Base-by-base conservation (phyloP, 2,329 filamentous ascomycete species). In the Elsinoe perseae region DNA sequence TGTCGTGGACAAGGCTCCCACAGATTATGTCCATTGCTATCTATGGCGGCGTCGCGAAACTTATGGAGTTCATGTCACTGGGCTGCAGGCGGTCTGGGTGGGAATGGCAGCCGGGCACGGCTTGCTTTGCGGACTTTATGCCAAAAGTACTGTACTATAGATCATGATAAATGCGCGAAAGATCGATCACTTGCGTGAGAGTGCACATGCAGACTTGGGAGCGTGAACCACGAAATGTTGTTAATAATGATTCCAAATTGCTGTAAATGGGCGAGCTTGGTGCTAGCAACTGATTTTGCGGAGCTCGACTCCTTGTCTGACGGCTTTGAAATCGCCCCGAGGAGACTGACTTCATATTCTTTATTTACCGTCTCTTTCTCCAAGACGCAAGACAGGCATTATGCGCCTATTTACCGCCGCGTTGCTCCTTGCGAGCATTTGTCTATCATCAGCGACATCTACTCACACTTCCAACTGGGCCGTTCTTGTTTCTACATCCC, bases 401-500 rank as follows among this genome's bases (percentile, higher is more conserved):
- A 56, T 46, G 53, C n/a, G 25, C 9, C 30, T 56, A 8, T 18
- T 48, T 10, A 21, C 38, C 10, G 25, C 48, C 10, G 10, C 5
- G 9, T 7, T 56, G 40, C 53, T 56, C 40, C 42, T 48, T 12
- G 53, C 27, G 53, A 48, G 40, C 46, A 56, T 64, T 18, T 32
- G 62, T 16, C 34, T 60, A 2, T 40, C 70, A 20, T 73, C 76
- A 58, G 74, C 77, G 50, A 69, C 70, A 25, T 81, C 83, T 62
- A 86, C 92, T 65, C 93, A 98, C 74, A 98, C 93, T 14, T 96
- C 89, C 69, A 98, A 98, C 74, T 98, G 93, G 93, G 93, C 93
- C 8, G 93, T 98, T 60, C 84, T 98, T n/a, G 93, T 98, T 58
- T 93, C 88, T 62, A 98, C 93, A 4, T 98, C 93, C 54, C 87